Conservation (phyloP, 108 stramenopile genomes). For the Schizochytrium sp. region DNA sequence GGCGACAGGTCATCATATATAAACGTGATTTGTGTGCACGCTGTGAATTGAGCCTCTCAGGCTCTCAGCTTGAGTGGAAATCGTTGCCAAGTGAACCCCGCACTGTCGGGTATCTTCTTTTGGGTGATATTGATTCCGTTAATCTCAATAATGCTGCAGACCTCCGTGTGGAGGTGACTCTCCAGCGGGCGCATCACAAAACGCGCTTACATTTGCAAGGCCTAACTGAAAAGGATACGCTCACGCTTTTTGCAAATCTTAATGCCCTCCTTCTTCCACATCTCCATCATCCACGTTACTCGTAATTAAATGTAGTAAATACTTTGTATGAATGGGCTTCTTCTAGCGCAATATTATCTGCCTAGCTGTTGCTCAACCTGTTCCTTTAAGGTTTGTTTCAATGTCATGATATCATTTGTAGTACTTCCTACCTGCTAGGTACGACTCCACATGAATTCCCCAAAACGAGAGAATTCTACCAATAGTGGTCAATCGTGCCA, state of each 20-base stretch:
- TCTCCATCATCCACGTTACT: background rate
- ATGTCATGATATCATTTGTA: too few species aligned
- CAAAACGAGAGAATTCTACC: too few species aligned
- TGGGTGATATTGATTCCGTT: constrained; percentile 5
- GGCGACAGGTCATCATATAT: background rate
- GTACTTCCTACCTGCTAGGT: too few species aligned
- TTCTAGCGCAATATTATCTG: too few species aligned
- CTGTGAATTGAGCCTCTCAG: background rate
- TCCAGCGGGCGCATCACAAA: constrained; percentile 2
- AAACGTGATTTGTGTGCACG: background rate
- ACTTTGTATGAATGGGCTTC: too few species aligned
- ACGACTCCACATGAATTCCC: too few species aligned
- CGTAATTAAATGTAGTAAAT: background rate
- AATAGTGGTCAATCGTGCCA: too few species aligned
- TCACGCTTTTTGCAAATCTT: background rate
- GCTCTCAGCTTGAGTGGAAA: constrained; percentile 28
- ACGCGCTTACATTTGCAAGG: background rate
- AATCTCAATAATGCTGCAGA: background rate
- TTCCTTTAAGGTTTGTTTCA: too few species aligned
- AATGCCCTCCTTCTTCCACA: background rate
- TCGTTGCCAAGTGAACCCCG: background rate
- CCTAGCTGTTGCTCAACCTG: too few species aligned
- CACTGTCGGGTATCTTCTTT: background rate
- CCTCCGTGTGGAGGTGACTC: background rate
- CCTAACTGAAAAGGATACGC: background rate